Evolutionary conservation across 2,329 filamentous ascomycete genomes (phyloP).

Genomic region (Cadophora malorum): DNA sequence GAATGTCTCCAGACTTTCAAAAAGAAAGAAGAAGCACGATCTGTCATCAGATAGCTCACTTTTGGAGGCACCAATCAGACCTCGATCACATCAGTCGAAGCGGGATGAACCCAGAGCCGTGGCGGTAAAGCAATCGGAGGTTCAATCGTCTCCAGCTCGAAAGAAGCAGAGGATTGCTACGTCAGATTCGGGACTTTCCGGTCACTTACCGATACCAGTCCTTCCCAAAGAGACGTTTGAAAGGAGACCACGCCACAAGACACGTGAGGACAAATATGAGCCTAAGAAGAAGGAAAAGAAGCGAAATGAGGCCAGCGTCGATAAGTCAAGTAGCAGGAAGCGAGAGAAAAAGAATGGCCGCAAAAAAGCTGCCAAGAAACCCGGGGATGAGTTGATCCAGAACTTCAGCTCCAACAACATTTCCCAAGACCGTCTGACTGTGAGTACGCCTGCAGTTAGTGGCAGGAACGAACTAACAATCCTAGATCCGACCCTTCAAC

Average conservation of each 20-base stretch:
- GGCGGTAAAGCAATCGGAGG: neutral
- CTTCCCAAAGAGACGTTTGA: slow-evolving; percentile 45
- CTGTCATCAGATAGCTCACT: slow-evolving; percentile 24
- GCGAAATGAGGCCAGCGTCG: slow-evolving; percentile 34
- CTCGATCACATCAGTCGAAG: neutral
- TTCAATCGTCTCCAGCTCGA: neutral
- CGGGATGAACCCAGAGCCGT: neutral
- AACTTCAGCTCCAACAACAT: slow-evolving; percentile 63
- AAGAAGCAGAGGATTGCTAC: slow-evolving; percentile 28
- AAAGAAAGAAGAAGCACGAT: slow-evolving; percentile 15
- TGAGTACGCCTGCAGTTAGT: slow-evolving; percentile 43
- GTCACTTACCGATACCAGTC: slow-evolving; percentile 3
- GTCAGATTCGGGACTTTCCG: slow-evolving; percentile 14
- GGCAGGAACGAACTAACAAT: neutral
- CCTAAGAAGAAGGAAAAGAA: slow-evolving; percentile 46
- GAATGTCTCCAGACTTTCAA: neutral
- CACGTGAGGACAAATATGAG: slow-evolving; percentile 61
- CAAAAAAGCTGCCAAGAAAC: slow-evolving; percentile 36
- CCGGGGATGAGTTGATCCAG: slow-evolving; percentile 55
- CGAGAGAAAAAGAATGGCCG: slow-evolving; percentile 32
- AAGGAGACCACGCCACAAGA: slow-evolving; percentile 61
- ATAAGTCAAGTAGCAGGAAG: slow-evolving; percentile 37
- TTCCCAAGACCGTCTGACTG: slow-evolving; percentile 58
- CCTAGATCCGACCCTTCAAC: slow-evolving; percentile 48
- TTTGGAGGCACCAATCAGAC: slow-evolving; percentile 12